Evolutionary conservation across 1,139 yeast genomes (phyloP), one percentile per base, ranked within the genome.

Genomic region (Blastobotrys apis): DNA sequence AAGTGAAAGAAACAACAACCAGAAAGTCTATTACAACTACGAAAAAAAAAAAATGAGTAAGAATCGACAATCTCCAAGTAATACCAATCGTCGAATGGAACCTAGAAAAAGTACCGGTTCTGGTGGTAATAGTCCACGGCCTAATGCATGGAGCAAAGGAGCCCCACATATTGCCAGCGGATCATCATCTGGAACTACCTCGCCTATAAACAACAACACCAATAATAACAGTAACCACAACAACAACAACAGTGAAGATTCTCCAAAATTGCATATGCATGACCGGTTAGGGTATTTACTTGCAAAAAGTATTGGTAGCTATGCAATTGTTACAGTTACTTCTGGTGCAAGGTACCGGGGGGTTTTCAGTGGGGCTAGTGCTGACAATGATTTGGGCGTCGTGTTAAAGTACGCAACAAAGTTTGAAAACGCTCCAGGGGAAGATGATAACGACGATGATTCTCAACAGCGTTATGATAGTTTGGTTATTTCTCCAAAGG

Each of bases 311-410:
- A 61, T 78, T 37, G 87, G 94, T 13, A 70, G 74, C 32, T 66
- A 66, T 26, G 78, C 77, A 20, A 69, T 69, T 17, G 82, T 78
- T 12, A 78, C 87, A 2, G 77, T 81, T 2, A 66, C 78, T 20
- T 73, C 84, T 1, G 94, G 92, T 6, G 71, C 76, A 3, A 67
- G 74, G 33, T 75, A 77, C 55, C 66, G 69, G 32, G 95, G 95
- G n/a, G 59, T 78, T 12, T 65, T 85, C 49, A 64, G 68, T 25
- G 66, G 72, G 35, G 74, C 75, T 30, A 62, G 69, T 42, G 67
- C 65, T 41, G 73, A 63, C 31, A 64, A 58, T 41, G 71, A 56
- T 50, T 60, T 79, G 36, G 78, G 84, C 4, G 72, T 81, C 21
- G 76, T 77, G 10, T 63, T 84, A 46, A 71, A 73, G 47, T 71